Evolutionary conservation across 2,329 filamentous ascomycete genomes (phyloP), one percentile per base, ranked within the genome.

Genomic region (Madurella fahalii): DNA sequence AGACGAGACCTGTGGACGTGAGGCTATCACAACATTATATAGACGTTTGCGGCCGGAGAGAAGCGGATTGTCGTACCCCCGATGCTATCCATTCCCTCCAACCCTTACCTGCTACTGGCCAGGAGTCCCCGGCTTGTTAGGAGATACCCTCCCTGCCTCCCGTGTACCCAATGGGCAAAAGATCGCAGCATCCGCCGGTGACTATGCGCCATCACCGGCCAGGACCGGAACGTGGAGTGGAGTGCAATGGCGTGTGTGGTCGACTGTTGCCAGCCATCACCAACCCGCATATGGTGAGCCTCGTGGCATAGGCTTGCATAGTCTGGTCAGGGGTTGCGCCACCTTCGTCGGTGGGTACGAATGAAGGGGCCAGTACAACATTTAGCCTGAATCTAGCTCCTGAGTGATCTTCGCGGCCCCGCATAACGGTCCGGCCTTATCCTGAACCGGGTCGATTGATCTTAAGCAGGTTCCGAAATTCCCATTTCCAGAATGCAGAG

Each of bases 401-500:
- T n/a, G 9, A 45, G 34, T 40, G 31, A 50, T 54, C 47, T 20
- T 31, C 41, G 32, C 20, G 20, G 20, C 46, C 42, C 52, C 52
- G 42, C 41, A 41, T 25, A 45, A 42, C 32, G 30, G 16, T 11
- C 25, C 34, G 30, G 52, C 44, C 47, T 37, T 46, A 13, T 25
- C 52, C 41, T 46, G 31, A 54, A 46, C 47, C 46, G 41, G 47
- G 52, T 34, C 47, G 25, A n/a, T 49, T 18, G 13, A 15, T 18
- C 16, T 34, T 47, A 18, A 15, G 40, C 30, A 42, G 43, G 53
- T 34, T 55, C 53, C 53, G 53, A 55, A 47, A 55, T 55, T 51
- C 48, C 53, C 49, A 40, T 40, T 44, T 55, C 43, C 16, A 55
- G 52, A 41, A 54, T 50, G 25, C 17, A 18, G 34, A 40, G 34